These are phyloP conservation scores for Prunella vulgaris DNA, from an alignment of 257 asterid species.

Conservation along the genomic window DNA sequence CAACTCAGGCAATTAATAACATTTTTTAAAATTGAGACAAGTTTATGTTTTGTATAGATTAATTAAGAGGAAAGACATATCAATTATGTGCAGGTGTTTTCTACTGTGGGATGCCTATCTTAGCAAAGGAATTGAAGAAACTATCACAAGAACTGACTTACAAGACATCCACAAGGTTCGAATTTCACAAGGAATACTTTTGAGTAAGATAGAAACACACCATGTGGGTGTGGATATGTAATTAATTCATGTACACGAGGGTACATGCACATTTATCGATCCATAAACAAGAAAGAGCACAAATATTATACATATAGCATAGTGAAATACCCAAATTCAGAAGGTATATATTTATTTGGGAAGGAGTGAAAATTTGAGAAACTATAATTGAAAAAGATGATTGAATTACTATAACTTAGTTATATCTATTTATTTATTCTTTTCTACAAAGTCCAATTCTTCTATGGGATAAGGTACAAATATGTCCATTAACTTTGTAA, in stretches of 20 bases:
- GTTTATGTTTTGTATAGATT: neutral
- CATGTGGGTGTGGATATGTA: neutral
- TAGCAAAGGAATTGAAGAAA: conserved; percentile 75
- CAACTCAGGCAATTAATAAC: too few species aligned
- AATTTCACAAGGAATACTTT: conserved; percentile 77
- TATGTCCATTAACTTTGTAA: too few species aligned
- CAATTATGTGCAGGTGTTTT: conserved; percentile 53
- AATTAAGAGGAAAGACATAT: neutral
- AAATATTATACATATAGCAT: conserved; percentile 20
- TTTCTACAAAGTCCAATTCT: too few species aligned
- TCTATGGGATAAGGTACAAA: too few species aligned
- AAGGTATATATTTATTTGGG: neutral
- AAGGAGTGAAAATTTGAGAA: neutral
- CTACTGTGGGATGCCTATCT: conserved; percentile 72
- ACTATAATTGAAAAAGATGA: neutral
- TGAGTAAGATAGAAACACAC: conserved; percentile 25
- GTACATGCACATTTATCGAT: conserved; percentile 20
- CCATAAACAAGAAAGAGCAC: conserved; percentile 26
- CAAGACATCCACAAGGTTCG: conserved; percentile 76
- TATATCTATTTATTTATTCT: too few species aligned
- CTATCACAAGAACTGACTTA: conserved; percentile 61
- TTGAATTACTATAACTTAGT: too few species aligned
- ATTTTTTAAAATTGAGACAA: too few species aligned
- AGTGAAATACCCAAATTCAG: conserved; percentile 17
- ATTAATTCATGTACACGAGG: conserved; percentile 21